Evolutionary conservation across 345 rosid genomes (phyloP).

Genomic region (Populus pruinosa): DNA sequence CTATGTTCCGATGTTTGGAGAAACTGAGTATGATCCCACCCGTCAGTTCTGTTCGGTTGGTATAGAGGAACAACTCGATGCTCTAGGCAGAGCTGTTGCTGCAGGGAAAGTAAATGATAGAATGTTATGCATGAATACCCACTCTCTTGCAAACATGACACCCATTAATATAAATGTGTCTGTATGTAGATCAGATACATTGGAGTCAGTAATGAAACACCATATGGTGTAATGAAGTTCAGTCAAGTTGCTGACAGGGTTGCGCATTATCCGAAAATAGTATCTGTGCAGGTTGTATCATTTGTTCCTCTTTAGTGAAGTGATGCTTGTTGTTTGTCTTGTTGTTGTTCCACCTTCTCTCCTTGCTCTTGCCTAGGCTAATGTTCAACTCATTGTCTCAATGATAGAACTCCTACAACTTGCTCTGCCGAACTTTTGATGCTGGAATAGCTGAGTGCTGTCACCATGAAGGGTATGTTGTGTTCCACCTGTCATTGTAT

Average conservation of each 20-base stretch:
- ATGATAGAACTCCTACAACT: conserved; percentile 46
- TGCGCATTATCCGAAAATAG: conserved; percentile 36
- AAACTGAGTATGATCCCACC: conserved; percentile 45
- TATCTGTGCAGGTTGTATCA: conserved; percentile 45
- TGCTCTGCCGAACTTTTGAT: conserved; percentile 60
- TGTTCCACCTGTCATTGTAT: too few relatives aligned
- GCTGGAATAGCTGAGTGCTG: conserved; percentile 61
- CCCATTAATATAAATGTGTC: not conserved
- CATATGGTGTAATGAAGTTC: conserved; percentile 60
- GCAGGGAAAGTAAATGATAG: conserved; percentile 44
- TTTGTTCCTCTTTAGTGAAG: not conserved
- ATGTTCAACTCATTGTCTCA: conserved; percentile 11
- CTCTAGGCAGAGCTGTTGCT: conserved; percentile 48
- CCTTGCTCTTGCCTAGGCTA: not conserved
- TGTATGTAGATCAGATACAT: conserved; percentile 47
- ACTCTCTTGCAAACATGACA: not conserved
- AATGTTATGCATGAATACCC: not conserved
- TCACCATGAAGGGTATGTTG: conserved; percentile 53
- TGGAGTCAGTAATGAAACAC: conserved; percentile 64
- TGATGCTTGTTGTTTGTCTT: conserved; percentile 1
- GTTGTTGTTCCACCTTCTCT: not conserved
- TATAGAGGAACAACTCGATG: conserved; percentile 58
- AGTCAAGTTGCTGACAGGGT: conserved; percentile 42
- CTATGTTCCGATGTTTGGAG: conserved; percentile 66
- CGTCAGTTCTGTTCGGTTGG: conserved; percentile 39